A percentile compares a stretch with the other conserved stretches of the same genome.
These are phyloP conservation scores for Venturia effusa DNA, from an alignment of 2,329 filamentous ascomycete species.

Conservation along the genomic window DNA sequence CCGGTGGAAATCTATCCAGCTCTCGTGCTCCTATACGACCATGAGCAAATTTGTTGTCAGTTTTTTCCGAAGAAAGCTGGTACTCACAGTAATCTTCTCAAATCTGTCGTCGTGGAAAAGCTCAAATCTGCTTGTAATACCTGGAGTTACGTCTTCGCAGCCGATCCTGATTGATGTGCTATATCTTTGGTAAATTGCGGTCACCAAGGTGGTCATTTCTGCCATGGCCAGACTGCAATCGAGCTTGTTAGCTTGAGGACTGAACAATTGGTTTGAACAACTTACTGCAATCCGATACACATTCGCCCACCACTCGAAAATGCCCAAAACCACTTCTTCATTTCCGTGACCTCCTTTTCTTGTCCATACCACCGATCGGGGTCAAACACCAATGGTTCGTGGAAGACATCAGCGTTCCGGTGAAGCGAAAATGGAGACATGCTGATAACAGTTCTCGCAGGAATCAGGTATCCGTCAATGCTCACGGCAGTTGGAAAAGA, in stretches of 20 bases:
- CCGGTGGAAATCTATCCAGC: slow-evolving; percentile 6
- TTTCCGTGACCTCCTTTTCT: slow-evolving; percentile 17
- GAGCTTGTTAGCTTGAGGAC: neutral
- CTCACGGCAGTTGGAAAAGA: slow-evolving; percentile 24
- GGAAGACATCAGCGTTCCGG: slow-evolving; percentile 23
- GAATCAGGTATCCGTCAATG: slow-evolving; percentile 28
- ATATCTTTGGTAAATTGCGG: slow-evolving; percentile 36
- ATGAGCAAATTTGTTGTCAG: slow-evolving; percentile 9
- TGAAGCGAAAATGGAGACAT: slow-evolving; percentile 30
- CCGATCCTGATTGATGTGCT: slow-evolving; percentile 22
- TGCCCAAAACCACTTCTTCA: slow-evolving; percentile 28
- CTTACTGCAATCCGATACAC: slow-evolving; percentile 29
- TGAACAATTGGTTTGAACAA: neutral
- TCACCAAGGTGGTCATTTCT: slow-evolving; percentile 38
- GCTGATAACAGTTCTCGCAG: slow-evolving; percentile 26
- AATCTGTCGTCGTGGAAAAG: slow-evolving; percentile 28
- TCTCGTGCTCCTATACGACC: slow-evolving; percentile 6
- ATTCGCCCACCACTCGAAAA: slow-evolving; percentile 31
- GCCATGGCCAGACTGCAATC: slow-evolving; percentile 34
- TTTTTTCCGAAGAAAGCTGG: neutral
- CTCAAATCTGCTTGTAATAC: slow-evolving; percentile 32
- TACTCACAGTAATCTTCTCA: slow-evolving; percentile 16
- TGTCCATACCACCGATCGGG: slow-evolving; percentile 23
- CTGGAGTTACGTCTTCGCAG: slow-evolving; percentile 25
- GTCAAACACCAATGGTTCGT: slow-evolving; percentile 19